Evolutionary conservation across 495 filamentous ascomycete genomes (phyloP), one percentile per base, ranked within the genome.

Genomic region (Opeltia flavorubescens): DNA sequence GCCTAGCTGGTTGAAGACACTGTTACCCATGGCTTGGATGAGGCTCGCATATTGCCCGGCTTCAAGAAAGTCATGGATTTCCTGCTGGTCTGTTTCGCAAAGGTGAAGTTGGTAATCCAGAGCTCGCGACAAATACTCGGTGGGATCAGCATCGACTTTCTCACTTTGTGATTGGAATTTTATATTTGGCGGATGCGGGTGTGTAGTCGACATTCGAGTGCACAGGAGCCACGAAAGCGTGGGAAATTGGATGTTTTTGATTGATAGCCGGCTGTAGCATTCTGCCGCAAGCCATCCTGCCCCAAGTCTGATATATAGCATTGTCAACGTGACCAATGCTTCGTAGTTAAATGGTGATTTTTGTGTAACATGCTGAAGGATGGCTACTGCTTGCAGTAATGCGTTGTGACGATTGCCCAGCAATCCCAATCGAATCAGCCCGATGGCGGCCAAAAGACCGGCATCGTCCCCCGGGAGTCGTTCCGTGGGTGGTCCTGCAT

Each of bases 241-340:
- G 50, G 78, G 74, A 49, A 69, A 70, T 53, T 80, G 77, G 24
- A 79, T 57, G 35, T 80, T 74, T 50, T 80, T 80, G 43, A 80
- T 68, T 17, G 73, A 74, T 15, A 80, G 62, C 33, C 66, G 70
- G 46, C 65, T 64, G 49, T 78, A 79, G 5, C 62, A 64, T 27
- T 61, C 66, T 52, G 78, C 51, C 3, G 77, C 76, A 9, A 72
- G 62, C 4, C 71, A 72, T 13, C 66, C 67, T 35, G 69, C 69
- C 6, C 77, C 77, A 11, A 80, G 46, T 31, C 68, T 60, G 26
- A 72, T 61, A 50, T 76, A 76, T 25, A 77, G 55, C 9, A 76
- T 66, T 2, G 75, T 66, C 30, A 79, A 60, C 21, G 77, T 59
- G 27, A 80, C 60, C 15, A 77, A 53, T 4, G 70, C 72, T 52